Base-by-base conservation (phyloP, 2,329 filamentous ascomycete genomes). In the Tolypocladium guangdongense region DNA sequence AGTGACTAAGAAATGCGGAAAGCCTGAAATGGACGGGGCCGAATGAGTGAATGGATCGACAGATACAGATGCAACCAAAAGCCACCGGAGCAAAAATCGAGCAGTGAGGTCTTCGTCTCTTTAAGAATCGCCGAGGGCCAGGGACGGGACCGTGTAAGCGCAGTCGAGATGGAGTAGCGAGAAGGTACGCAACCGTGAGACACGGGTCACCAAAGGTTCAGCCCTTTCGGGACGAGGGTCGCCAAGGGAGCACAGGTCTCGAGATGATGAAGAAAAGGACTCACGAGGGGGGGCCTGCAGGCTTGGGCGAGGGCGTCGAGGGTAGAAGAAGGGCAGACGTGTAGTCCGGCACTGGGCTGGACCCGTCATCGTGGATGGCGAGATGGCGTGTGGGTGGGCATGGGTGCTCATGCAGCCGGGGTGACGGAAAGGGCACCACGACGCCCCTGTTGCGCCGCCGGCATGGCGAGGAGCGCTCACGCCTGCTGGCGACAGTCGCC, bases 301-400 rank as follows among this genome's bases (percentile, higher is more conserved):
- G 39, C 24, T 49, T 50, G 59, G 49, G 54, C 50, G 61, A 65
- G 64, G 66, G 66, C 57, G 65, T 63, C 60, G 57, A 62, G 65
- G 65, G 66, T 66, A 69, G 60, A 68, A 65, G 65, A 69, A 69
- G 65, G 66, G 64, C 63, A 62, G 61, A 62, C 58, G 55, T 59
- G 59, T 59, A 59, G 49, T 43, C 56, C 48, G 53, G 52, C 49
- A 52, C 27, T 55, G 52, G 56, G 41, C 54, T 38, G 52, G 52
- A 54, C 56, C 57, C 57, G 51, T 54, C 55, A 56, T 59, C 55
- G 54, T 53, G 56, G 57, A 47, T 55, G 37, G 55, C 49, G 48
- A 55, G 53, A 53, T 51, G 56, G 54, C 54, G 53, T 48, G 55
- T 52, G 52, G 45, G 52, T 39, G 54, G 53, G 53, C 45, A 54